Evolutionary conservation across 2,329 filamentous ascomycete genomes (phyloP), one percentile per base, ranked within the genome.

Genomic region (Cytospora piceae): DNA sequence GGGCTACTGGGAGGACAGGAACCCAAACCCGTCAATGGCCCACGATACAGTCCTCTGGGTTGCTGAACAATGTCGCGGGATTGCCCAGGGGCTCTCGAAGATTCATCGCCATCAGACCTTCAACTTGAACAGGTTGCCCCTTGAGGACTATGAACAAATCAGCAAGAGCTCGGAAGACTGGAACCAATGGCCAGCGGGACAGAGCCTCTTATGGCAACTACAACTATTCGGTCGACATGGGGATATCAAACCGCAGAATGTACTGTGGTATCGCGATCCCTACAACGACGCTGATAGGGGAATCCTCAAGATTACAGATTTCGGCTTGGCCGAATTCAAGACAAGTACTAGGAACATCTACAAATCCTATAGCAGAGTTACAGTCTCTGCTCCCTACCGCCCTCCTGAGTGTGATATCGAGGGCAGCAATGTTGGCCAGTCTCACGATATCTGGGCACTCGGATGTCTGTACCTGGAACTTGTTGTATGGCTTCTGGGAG

Each of bases 361-460:
- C n/a, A 53, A 27, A 6, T 15, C 46, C 20, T 20, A n/a, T 6
- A 42, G 20, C 17, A 39, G 52, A 14, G 14, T 53, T 6, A n/a
- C n/a, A 3, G 9, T 39, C 0, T 17, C 46, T 15, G 46, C 46
- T 4, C 9, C 49, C 1, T 61, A 61, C 32, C 9, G 58, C 8
- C 58, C 58, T 0, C 58, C 58, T 8, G 58, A 61, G 17, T 39
- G n/a, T 12, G 58, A 61, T 2, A n/a, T 17, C 1, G 20, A 12
- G 6, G 2, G 9, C n/a, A 31, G 46, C 4, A n/a, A 3, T 3
- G 6, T 61, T 24, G 58, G 58, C 9, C 58, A 53, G 12, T 61
- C 58, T 42, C 58, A 61, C 11, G 58, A 61, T 24, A 53, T 61
- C 49, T 61, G 58, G 58, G 58, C 58, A 3, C 14, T 61, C 3